A percentile compares a stretch with the other conserved stretches of the same genome.
Conservation (phyloP, 495 filamentous ascomycete genomes). For the Lepraria neglecta region DNA sequence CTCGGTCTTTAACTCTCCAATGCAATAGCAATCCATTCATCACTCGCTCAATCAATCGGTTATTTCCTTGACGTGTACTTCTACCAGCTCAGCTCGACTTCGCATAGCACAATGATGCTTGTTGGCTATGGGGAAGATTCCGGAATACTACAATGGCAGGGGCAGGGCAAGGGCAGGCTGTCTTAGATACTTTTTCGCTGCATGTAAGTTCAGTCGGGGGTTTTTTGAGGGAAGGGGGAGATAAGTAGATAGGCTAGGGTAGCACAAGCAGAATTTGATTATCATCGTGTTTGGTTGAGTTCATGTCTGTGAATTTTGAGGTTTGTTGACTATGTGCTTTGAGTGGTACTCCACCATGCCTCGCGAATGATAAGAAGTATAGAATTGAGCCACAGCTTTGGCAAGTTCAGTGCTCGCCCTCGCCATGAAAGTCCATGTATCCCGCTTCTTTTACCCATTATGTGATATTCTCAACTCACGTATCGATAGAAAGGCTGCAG, state of each 20-base stretch:
- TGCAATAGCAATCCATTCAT: background rate
- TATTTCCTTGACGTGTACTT: slow-evolving; percentile 12
- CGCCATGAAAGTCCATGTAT: no score
- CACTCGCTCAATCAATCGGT: background rate
- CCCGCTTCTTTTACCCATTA: no score
- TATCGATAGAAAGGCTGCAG: no score
- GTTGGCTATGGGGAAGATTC: background rate
- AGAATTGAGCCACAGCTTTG: no score
- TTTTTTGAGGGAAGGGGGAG: background rate
- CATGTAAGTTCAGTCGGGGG: background rate
- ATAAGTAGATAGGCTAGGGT: slow-evolving; percentile 3
- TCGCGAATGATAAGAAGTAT: no score
- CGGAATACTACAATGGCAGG: slow-evolving; percentile 2
- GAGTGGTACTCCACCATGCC: no score
- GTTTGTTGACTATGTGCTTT: no score
- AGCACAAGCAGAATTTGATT: background rate
- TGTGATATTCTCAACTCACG: no score
- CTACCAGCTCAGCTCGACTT: slow-evolving; percentile 1
- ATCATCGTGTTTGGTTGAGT: background rate
- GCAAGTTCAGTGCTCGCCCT: no score
- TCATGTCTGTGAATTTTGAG: background rate
- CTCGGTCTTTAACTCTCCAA: background rate
- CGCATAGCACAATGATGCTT: background rate
- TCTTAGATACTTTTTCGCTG: background rate
- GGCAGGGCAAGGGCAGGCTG: background rate